Evolutionary conservation across 257 asterid genomes (phyloP), one percentile per base, ranked within the genome.

Genomic region (Capsicum baccatum): DNA sequence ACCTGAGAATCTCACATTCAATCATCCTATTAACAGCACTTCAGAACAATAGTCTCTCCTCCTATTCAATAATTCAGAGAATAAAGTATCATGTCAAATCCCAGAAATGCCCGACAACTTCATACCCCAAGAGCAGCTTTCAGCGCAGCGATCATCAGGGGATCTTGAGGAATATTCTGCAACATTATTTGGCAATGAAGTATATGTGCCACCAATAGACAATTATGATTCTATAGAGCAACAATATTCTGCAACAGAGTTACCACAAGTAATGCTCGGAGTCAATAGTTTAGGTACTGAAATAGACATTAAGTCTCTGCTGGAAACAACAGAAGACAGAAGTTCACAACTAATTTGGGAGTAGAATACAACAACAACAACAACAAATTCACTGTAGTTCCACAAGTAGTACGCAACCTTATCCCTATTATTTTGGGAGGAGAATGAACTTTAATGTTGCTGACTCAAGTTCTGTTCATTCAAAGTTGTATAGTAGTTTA

Each of bases 291-390:
- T 88, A 73, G 83, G 85, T 42, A 83, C 68, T 26, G 84, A 82
- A 54, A 85, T 68, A 52, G 89, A 81, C 74, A 58, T 71, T 9
- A 89, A 86, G 60, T 42, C 83, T 55, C 50, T 82, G 79, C 26
- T 82, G 37, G 86, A 85, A 69, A 91, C 83, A 79, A 83, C 86
- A 33, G 91, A 74, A 48, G 56, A 66, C 87, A 35, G 85, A 39
- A 86, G 84, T 44, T 42, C 86, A 79, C 85, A 74, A n/a, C 79
- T 71, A 79, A 88, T 87, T 74, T 86, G 91, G 90, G 87, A 78
- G 21, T 69, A 73, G 10, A 85, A 86, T 44, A 71, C 85, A 2
- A 39, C 3, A 39, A 39, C 42, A 39, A 39, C 42, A 39, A 39
- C 42, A 39, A 39, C 42, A 2, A 39, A 39, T 26, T 26, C 33